Evolutionary conservation across 1,139 yeast species (phyloP).

Genomic region (Suhomyces coccinellae): DNA sequence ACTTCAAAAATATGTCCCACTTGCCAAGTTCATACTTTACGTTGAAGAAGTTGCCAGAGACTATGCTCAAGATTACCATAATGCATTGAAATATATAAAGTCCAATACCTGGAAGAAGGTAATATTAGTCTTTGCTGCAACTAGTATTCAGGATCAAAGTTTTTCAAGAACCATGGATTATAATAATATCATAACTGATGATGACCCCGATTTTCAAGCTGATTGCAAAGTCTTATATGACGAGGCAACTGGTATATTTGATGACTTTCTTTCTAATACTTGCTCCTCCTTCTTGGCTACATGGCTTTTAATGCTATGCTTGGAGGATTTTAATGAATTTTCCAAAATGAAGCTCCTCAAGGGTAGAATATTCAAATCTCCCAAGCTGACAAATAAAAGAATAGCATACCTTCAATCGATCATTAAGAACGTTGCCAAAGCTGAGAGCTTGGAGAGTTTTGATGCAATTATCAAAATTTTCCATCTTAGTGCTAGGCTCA

Average conservation of each 20-base stretch:
- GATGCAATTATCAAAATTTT: slow-evolving; percentile 45
- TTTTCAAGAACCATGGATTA: slow-evolving; percentile 58
- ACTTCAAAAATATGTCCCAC: slow-evolving; percentile 47
- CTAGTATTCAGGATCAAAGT: slow-evolving; percentile 55
- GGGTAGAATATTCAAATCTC: neutral
- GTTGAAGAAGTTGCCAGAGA: slow-evolving; percentile 34
- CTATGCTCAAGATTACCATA: slow-evolving; percentile 42
- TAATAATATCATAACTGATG: slow-evolving; percentile 29
- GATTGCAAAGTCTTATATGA: slow-evolving; percentile 37
- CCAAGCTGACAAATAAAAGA: slow-evolving; percentile 38
- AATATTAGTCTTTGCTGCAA: slow-evolving; percentile 50
- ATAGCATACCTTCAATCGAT: slow-evolving; percentile 34
- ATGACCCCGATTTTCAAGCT: slow-evolving; percentile 28
- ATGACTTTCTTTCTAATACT: slow-evolving; percentile 20
- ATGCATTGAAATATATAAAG: slow-evolving; percentile 42
- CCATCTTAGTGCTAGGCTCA: slow-evolving; percentile 43
- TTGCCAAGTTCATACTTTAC: slow-evolving; percentile 51
- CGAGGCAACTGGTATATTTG: slow-evolving; percentile 32
- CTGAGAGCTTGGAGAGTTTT: slow-evolving; percentile 44
- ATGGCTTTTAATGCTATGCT: slow-evolving; percentile 38
- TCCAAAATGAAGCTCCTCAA: slow-evolving; percentile 22
- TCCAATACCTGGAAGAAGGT: slow-evolving; percentile 57
- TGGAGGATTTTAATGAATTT: slow-evolving; percentile 39
- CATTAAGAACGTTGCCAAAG: slow-evolving; percentile 34
- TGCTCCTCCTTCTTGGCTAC: slow-evolving; percentile 34